These are phyloP conservation scores for Clavispora phyllophila DNA, from an alignment of 805 yeast genomes.

Conservation along the genomic window DNA sequence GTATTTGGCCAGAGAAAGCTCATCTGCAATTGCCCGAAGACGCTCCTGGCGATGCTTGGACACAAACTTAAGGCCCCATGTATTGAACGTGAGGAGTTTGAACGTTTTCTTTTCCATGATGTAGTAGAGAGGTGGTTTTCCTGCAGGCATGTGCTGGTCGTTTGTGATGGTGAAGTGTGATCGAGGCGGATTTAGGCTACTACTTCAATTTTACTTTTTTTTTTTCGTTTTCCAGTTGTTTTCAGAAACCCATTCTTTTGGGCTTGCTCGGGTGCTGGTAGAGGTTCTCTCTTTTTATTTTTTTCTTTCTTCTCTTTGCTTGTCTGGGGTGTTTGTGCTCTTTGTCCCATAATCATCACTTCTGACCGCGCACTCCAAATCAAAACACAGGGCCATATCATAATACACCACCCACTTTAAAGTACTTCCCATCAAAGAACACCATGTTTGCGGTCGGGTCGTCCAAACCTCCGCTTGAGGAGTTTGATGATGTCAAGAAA, in stretches of 20 bases:
- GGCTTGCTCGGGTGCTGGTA: too few species aligned
- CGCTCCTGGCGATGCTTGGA: constrained; percentile 67
- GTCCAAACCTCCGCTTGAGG: constrained; percentile 18
- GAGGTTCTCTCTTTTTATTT: too few species aligned
- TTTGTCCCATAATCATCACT: too few species aligned
- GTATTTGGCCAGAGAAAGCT: constrained; percentile 50
- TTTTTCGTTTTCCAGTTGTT: background rate
- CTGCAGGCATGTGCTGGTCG: background rate
- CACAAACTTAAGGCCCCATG: constrained; percentile 87
- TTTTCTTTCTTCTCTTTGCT: too few species aligned
- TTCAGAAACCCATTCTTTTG: too few species aligned
- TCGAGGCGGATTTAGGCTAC: too few species aligned
- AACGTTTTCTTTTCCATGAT: constrained; percentile 1
- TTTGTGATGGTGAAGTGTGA: background rate
- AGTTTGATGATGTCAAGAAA: constrained; percentile 31
- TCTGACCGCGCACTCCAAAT: background rate
- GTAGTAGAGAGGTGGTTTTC: background rate
- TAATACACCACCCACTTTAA: too few species aligned
- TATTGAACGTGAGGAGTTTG: constrained; percentile 63
- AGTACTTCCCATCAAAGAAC: background rate
- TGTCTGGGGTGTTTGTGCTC: too few species aligned
- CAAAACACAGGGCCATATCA: background rate
- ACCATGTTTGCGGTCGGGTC: constrained; percentile 1
- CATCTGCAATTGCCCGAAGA: constrained; percentile 67
- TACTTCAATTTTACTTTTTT: too few species aligned